phyloP scores from a whole-genome alignment of 2,329 filamentous ascomycete species.

The Neopestalotiopsis sp. region DNA sequence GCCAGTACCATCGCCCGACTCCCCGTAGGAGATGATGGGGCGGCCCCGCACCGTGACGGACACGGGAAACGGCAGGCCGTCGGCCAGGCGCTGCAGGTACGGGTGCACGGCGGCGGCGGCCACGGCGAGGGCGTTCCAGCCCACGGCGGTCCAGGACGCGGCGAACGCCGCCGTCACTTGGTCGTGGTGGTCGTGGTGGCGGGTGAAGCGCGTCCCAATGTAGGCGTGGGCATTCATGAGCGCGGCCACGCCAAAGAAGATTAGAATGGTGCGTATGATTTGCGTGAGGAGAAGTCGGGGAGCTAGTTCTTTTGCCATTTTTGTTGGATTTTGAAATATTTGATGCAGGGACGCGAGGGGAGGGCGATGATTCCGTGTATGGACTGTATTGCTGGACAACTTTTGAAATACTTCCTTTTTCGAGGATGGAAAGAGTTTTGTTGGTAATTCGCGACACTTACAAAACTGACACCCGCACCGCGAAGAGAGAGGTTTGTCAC shows the following conservation, averaged over 20 bases:
- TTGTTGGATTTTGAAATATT: neutral
- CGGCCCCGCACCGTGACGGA: slow-evolving; percentile 16
- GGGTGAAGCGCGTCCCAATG: slow-evolving; percentile 9
- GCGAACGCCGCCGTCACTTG: slow-evolving; percentile 12
- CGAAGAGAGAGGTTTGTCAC: neutral
- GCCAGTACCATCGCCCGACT: slow-evolving; percentile 16
- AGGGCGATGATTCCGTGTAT: neutral
- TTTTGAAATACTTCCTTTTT: neutral
- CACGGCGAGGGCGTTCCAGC: slow-evolving; percentile 19
- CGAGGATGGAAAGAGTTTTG: neutral
- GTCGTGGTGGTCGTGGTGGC: neutral
- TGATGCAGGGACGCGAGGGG: neutral
- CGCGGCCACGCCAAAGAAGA: slow-evolving; percentile 17
- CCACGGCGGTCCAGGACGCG: slow-evolving; percentile 15
- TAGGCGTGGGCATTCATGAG: slow-evolving; percentile 17
- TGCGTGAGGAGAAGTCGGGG: slow-evolving; percentile 18
- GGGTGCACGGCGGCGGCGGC: slow-evolving; percentile 19
- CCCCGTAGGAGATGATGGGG: slow-evolving; percentile 18
- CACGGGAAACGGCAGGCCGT: slow-evolving; percentile 19
- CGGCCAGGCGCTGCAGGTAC: slow-evolving; percentile 21
- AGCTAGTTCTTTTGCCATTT: slow-evolving; percentile 18
- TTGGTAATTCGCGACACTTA: neutral
- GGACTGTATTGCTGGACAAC: neutral
- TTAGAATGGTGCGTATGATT: slow-evolving; percentile 16
- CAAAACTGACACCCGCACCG: neutral